phyloP scores from a whole-genome alignment of 176 grass and related monocot genomes.

The Oryza officinalis region DNA sequence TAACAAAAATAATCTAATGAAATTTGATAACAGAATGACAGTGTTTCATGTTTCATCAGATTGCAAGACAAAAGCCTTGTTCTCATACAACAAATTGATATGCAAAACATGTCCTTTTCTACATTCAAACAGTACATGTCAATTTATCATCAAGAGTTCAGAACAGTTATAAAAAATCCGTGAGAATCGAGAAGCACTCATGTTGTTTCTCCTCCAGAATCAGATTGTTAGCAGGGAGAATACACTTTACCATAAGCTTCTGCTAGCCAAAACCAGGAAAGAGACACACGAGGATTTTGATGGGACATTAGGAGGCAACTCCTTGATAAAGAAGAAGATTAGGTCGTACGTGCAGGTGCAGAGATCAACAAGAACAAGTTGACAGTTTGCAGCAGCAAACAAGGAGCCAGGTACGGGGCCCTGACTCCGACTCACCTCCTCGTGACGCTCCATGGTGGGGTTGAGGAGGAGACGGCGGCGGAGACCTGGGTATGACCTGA shows the following conservation, averaged over 20 bases:
- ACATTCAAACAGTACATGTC: not conserved
- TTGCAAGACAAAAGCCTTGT: conserved; percentile 77
- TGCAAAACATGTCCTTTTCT: too few relatives aligned
- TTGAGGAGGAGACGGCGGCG: too few relatives aligned
- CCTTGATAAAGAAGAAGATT: conserved; percentile 54
- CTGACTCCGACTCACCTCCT: too few relatives aligned
- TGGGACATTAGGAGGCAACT: conserved; percentile 55
- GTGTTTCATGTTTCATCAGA: conserved; percentile 46
- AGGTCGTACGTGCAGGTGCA: not conserved
- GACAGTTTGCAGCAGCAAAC: too few relatives aligned
- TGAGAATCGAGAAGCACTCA: not conserved
- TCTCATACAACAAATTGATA: conserved; percentile 40
- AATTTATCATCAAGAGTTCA: not conserved
- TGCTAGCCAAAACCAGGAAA: conserved; percentile 77
- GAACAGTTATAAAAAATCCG: not conserved
- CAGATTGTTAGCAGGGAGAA: conserved; percentile 17
- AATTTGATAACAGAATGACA: not conserved
- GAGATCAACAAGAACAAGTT: too few relatives aligned
- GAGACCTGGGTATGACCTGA: too few relatives aligned
- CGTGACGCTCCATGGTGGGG: too few relatives aligned
- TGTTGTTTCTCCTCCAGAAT: not conserved
- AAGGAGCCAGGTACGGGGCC: too few relatives aligned
- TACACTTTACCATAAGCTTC: conserved; percentile 79
- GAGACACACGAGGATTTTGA: conserved; percentile 81
- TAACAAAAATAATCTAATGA: not conserved